phyloP scores from a whole-genome alignment of 148 eudicot species.

The Camellia sinensis region DNA sequence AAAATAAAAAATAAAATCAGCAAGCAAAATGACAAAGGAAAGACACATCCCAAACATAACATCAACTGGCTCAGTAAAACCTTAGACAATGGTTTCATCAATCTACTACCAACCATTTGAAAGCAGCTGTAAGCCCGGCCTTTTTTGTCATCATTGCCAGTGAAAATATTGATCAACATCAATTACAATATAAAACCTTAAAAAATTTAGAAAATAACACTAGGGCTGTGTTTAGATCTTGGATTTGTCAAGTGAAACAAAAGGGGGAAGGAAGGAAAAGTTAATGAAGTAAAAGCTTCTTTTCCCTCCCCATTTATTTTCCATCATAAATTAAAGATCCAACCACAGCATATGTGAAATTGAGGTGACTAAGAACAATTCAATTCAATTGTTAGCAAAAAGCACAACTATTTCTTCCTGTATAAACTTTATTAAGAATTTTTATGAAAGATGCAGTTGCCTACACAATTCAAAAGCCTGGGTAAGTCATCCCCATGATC shows the following conservation, averaged over 20 bases:
- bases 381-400: background rate
- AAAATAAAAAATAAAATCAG: background rate
- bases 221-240: too few species aligned
- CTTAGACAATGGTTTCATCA: constrained; percentile 19
- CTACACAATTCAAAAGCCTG: background rate
- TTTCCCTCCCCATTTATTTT: too few species aligned
- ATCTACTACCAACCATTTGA: constrained; percentile 21
- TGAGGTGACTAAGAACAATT: background rate
- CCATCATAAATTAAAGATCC: too few species aligned
- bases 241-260: too few species aligned
- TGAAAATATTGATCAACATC: background rate
- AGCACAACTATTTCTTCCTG: background rate
- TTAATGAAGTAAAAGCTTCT: too few species aligned
- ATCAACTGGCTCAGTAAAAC: constrained; percentile 25
- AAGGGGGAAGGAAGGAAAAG: too few species aligned
- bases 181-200: background rate
- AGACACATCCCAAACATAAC: background rate
- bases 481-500: background rate
- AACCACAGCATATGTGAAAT: background rate
- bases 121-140: constrained; percentile 28
- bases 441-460: background rate
- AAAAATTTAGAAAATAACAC: background rate
- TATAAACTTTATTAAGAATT: background rate
- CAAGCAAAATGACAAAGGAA: background rate
- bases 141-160: constrained; percentile 29